Evolutionary conservation across 2,329 filamentous ascomycete species (phyloP).

Genomic region (Colletotrichum sp.): DNA sequence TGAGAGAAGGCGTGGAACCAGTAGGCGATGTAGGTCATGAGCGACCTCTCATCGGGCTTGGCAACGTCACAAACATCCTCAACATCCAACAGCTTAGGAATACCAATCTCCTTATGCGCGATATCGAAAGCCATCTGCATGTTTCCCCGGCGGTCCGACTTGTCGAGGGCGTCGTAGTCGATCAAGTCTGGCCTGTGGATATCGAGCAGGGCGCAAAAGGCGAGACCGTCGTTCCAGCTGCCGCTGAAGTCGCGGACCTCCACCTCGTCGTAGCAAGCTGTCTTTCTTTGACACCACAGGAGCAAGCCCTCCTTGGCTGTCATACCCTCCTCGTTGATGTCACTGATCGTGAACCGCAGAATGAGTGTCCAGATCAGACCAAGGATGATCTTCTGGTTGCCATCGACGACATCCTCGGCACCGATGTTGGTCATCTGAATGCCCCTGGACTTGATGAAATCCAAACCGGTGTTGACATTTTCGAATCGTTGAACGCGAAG

Average conservation of each 20-base stretch:
- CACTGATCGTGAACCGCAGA: constrained; percentile 96
- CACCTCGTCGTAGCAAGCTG: constrained; percentile 96
- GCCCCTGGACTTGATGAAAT: constrained; percentile 88
- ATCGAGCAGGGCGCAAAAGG: constrained; percentile 94
- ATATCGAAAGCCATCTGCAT: constrained; percentile 99
- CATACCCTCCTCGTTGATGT: constrained; percentile 98
- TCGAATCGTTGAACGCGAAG: constrained; percentile 96
- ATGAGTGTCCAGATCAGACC: constrained; percentile 98
- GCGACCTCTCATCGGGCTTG: constrained; percentile 91
- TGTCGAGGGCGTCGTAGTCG: constrained; percentile 94
- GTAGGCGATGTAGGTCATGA: constrained; percentile 99
- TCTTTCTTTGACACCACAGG: constrained; percentile 98
- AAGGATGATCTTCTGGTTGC: constrained; percentile 96
- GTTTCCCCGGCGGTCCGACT: constrained; percentile 91
- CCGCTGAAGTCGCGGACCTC: constrained; percentile 92
- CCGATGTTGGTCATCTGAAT: constrained; percentile 99
- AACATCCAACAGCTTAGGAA: constrained; percentile 92
- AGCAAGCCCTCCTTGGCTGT: constrained; percentile 95
- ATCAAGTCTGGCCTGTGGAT: constrained; percentile 97
- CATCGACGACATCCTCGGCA: constrained; percentile 97
- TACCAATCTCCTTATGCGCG: constrained; percentile 93
- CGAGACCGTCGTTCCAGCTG: constrained; percentile 97
- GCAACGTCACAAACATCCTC: constrained; percentile 98
- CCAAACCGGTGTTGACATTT: constrained; percentile 94
- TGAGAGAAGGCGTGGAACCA: constrained; percentile 99